Evolutionary conservation across 768 basidiomycete species (phyloP).

Genomic region (Tylopilus intermedius): DNA sequence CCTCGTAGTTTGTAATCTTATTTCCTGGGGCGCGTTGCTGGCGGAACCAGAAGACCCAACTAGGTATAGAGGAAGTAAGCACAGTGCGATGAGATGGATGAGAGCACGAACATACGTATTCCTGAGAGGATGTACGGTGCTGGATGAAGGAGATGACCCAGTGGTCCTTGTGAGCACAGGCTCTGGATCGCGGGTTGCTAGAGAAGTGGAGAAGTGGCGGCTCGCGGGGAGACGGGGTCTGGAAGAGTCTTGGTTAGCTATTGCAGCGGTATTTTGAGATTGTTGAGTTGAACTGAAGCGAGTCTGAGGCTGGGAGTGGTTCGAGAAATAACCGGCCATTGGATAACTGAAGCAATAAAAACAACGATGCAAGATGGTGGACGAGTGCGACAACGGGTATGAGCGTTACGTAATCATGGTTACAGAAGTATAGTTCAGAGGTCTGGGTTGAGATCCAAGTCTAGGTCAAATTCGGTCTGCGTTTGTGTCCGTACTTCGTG

Average conservation of each 20-base stretch:
- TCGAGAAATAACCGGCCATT: conserved; percentile 79
- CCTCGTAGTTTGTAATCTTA: conserved; percentile 88
- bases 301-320: conserved; percentile 63
- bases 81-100: conserved; percentile 11
- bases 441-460: conserved; percentile 83
- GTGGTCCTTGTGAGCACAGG: conserved; percentile 39
- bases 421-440: conserved; percentile 23
- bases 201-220: conserved; percentile 69
- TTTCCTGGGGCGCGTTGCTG: conserved; percentile 87
- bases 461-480: conserved; percentile 68
- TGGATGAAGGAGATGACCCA: conserved; percentile 19
- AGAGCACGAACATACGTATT: conserved; percentile 72
- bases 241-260: conserved; percentile 17
- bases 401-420: neutral
- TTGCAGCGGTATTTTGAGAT: conserved; percentile 12
- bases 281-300: conserved; percentile 57
- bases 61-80: conserved; percentile 32
- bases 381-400: neutral
- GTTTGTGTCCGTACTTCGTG: conserved; percentile 61
- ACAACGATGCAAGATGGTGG: neutral
- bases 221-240: conserved; percentile 55
- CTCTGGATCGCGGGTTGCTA: conserved; percentile 36
- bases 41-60: conserved; percentile 91
- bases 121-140: conserved; percentile 66
- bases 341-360: conserved; percentile 27